A percentile compares a stretch with the other conserved stretches of the same genome.
These are phyloP conservation scores for Phytophthora pini DNA, from an alignment of 352 stramenopile genomes.

Conservation along the genomic window DNA sequence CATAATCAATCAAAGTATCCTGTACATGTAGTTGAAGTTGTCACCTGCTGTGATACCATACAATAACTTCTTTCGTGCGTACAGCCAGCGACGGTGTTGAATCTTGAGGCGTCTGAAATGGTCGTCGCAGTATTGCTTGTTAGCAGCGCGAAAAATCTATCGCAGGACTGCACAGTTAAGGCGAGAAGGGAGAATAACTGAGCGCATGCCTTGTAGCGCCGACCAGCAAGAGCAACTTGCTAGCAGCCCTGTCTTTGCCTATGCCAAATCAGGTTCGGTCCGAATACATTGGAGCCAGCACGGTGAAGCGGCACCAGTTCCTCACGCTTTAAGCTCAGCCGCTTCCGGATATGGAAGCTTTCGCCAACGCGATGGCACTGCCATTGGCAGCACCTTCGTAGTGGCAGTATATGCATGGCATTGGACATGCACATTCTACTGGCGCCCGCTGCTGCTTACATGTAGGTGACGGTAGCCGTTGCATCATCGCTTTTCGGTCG, in stretches of 20 bases:
- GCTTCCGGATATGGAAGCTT: neutral
- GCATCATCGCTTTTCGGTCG: constrained; percentile 18
- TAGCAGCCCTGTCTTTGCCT: constrained; percentile 1
- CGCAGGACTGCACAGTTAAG: neutral
- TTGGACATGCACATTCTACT: no score
- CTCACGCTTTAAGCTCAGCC: no score
- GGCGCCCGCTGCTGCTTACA: neutral
- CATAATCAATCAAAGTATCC: no score
- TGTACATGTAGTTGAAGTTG: no score
- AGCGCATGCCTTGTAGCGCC: neutral
- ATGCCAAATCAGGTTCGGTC: constrained; percentile 26
- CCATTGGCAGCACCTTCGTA: neutral
- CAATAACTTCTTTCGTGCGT: no score
- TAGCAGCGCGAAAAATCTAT: neutral
- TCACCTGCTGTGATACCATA: no score
- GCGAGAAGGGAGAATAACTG: neutral
- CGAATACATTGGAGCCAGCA: constrained; percentile 22
- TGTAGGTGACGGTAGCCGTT: constrained; percentile 5
- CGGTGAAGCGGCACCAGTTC: neutral
- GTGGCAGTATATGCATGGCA: neutral
- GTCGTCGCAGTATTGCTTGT: no score
- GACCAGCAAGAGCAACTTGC: constrained; percentile 5
- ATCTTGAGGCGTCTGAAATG: no score
- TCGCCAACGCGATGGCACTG: neutral
- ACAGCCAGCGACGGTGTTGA: no score